Evolutionary conservation across 805 yeast species (phyloP).

Genomic region (Wickerhamiella parazyma): DNA sequence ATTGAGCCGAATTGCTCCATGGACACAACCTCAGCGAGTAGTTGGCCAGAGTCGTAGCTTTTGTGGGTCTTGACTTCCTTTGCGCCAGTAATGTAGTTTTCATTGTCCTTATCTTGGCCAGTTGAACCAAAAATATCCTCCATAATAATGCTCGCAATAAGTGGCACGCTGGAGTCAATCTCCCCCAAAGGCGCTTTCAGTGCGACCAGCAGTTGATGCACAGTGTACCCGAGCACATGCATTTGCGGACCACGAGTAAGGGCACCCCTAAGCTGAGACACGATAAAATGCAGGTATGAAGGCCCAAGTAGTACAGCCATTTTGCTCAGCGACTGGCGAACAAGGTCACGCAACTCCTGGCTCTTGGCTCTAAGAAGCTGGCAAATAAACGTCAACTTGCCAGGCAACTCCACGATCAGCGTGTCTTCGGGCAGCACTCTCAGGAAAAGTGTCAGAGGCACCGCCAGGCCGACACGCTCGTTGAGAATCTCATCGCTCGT

Average conservation of each 20-base stretch:
- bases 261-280: conserved; percentile 67
- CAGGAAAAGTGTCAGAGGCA: conserved; percentile 58
- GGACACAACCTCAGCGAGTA: conserved; percentile 52
- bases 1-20: conserved; percentile 43
- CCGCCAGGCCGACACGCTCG: conserved; percentile 64
- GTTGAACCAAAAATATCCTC: conserved; percentile 86
- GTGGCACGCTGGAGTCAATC: conserved; percentile 44
- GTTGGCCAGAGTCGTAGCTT: conserved; percentile 51
- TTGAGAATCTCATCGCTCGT: conserved; percentile 63
- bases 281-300: conserved; percentile 53
- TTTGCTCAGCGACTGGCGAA: conserved; percentile 58
- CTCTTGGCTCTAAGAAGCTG: conserved; percentile 75
- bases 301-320: conserved; percentile 59
- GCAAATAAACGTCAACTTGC: conserved; percentile 71
- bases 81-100: conserved; percentile 72
- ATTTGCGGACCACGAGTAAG: conserved; percentile 81
- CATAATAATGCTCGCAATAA: conserved; percentile 65
- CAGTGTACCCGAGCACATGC: conserved; percentile 80
- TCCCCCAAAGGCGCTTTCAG: conserved; percentile 44
- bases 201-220: conserved; percentile 55
- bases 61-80: conserved; percentile 83
- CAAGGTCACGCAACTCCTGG: conserved; percentile 78
- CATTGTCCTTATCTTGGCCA: conserved; percentile 90
- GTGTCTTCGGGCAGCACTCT: conserved; percentile 46
- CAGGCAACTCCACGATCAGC: conserved; percentile 54